A percentile compares a stretch with the other conserved stretches of the same genome.
Evolutionary conservation across 371 early-diverging fungal species (phyloP).

Genomic region (Zancudomyces culisetae): DNA sequence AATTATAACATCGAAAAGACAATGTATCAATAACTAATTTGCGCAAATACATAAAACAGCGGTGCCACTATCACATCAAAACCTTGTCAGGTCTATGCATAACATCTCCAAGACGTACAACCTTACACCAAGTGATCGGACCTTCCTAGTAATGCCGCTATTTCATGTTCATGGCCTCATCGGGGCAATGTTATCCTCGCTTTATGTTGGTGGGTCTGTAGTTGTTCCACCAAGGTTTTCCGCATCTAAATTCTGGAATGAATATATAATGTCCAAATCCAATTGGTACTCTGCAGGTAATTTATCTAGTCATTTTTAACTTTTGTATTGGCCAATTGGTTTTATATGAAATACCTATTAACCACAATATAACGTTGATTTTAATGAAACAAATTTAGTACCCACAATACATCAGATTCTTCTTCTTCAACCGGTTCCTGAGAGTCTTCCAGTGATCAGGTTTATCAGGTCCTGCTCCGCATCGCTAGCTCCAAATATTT

Average conservation of each 20-base stretch:
- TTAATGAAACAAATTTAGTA: constrained; percentile 28
- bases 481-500: constrained; percentile 53
- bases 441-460: constrained; percentile 32
- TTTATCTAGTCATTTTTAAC: too few relatives aligned
- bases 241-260: constrained; percentile 59
- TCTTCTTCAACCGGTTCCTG: constrained; percentile 30
- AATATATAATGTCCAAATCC: constrained; percentile 34
- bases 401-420: constrained; percentile 80
- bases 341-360: too few relatives aligned
- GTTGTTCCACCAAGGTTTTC: constrained; percentile 64
- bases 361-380: too few relatives aligned
- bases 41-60: constrained; percentile 24
- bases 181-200: constrained; percentile 52
- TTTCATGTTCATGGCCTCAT: constrained; percentile 82
- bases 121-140: constrained; percentile 35
- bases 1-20: too few relatives aligned
- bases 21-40: too few relatives aligned
- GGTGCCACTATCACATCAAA: constrained; percentile 69
- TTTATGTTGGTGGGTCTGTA: constrained; percentile 55
- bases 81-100: constrained; percentile 46
- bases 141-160: constrained; percentile 74
- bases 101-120: constrained; percentile 55
- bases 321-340: too few relatives aligned
- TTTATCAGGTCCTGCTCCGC: constrained; percentile 77
- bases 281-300: constrained; percentile 54